Evolutionary conservation across 164 flowering plant genomes (phyloP).

Genomic region (Amborella trichopoda): DNA sequence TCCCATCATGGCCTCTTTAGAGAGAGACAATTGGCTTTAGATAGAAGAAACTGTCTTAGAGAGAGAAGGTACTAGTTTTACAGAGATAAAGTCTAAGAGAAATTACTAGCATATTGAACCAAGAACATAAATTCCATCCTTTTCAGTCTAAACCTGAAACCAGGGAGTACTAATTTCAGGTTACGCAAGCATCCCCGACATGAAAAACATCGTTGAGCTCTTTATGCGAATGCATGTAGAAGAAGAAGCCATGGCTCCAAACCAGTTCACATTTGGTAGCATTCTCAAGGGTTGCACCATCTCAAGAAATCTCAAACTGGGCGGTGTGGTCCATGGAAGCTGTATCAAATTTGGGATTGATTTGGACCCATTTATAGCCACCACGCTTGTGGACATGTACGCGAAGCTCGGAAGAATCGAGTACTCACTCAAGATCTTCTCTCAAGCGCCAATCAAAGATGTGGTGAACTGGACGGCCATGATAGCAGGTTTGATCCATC

Average conservation of each 20-base stretch:
- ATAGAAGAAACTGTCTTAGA: no score
- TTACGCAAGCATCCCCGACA: no score
- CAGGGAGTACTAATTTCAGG: no score
- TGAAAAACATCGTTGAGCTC: no score
- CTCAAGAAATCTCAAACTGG: slow-evolving; percentile 18
- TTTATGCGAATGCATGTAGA: neutral
- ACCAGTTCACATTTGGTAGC: slow-evolving; percentile 58
- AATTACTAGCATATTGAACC: no score
- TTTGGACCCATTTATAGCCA: slow-evolving; percentile 32
- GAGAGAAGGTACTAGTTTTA: no score
- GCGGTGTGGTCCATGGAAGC: slow-evolving; percentile 13
- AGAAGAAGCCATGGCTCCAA: slow-evolving; percentile 16
- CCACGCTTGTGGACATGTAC: slow-evolving; percentile 69
- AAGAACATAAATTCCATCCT: no score
- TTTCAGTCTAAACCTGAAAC: no score
- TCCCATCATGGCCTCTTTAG: no score
- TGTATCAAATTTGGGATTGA: slow-evolving; percentile 28
- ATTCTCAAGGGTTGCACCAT: slow-evolving; percentile 46
- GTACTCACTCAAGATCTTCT: slow-evolving; percentile 23
- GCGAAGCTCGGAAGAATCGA: slow-evolving; percentile 56
- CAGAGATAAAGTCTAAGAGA: no score
- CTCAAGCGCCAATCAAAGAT: slow-evolving; percentile 29
- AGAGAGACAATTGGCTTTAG: no score
- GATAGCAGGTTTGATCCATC: slow-evolving; percentile 4
- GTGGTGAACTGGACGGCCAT: slow-evolving; percentile 27